Percentiles rank a stretch among this genome's conserved stretches.
Evolutionary conservation across 352 stramenopile genomes (phyloP).

Genomic region (Globisporangium barbulae): DNA sequence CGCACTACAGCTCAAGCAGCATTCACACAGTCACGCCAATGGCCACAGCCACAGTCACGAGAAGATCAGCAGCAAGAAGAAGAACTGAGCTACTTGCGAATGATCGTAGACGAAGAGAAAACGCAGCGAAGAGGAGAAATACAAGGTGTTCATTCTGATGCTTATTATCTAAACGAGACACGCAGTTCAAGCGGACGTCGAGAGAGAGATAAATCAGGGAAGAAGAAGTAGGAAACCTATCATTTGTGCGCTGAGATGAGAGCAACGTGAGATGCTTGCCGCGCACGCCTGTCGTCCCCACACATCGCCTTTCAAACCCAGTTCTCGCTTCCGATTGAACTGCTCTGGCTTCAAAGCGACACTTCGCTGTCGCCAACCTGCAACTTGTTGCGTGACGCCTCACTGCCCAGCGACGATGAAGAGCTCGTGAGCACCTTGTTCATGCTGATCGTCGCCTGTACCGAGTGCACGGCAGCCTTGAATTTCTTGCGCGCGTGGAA

Average conservation of each 20-base stretch:
- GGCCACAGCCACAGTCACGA: not conserved
- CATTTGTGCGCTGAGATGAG: not conserved
- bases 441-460: constrained; percentile 78
- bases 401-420: constrained; percentile 22
- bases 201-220: not conserved
- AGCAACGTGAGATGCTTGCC: not conserved
- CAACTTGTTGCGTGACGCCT: constrained; percentile 16
- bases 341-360: constrained; percentile 35
- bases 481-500: constrained; percentile 85
- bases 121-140: not conserved
- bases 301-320: constrained; percentile 12
- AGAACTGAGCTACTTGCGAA: constrained; percentile 14
- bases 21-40: constrained; percentile 1
- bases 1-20: constrained; percentile 34
- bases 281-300: not conserved
- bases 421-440: constrained; percentile 61
- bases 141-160: constrained; percentile 12
- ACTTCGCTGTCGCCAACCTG: constrained; percentile 32
- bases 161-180: constrained; percentile 10
- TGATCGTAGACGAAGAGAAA: not conserved
- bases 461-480: constrained; percentile 75
- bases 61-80: constrained; percentile 28
- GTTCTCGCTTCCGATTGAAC: constrained; percentile 20
- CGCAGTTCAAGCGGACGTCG: constrained; percentile 7
- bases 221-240: not conserved